A percentile compares a stretch with the other conserved stretches of the same genome.
Conservation (phyloP, 305 asterid species). For the Solanum chacoense region DNA sequence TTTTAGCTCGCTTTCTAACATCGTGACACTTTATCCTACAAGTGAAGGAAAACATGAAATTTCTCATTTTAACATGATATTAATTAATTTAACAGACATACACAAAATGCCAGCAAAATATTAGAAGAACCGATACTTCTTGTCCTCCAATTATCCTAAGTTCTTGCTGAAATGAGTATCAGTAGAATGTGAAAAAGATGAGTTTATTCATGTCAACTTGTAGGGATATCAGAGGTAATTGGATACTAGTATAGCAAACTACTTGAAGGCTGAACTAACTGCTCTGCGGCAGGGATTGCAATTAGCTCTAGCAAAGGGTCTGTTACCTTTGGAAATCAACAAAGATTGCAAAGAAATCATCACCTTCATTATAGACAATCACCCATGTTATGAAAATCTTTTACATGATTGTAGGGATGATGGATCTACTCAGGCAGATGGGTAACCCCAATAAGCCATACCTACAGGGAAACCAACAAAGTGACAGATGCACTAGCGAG, state of each 20-base stretch:
- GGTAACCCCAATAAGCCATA: not conserved
- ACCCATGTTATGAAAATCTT: not conserved
- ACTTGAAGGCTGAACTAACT: not conserved
- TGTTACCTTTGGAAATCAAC: not conserved
- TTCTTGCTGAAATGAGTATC: not conserved
- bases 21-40: not conserved
- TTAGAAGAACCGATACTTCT: not conserved
- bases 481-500: not conserved
- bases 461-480: not conserved
- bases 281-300: not conserved
- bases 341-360: not conserved
- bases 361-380: not conserved
- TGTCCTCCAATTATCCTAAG: not conserved
- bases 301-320: not conserved
- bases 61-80: not conserved
- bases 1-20: not conserved
- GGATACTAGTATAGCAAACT: not conserved
- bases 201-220: not conserved
- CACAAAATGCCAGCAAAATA: not conserved
- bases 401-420: not conserved
- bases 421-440: not conserved
- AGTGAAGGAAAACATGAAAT: not conserved
- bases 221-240: not conserved
- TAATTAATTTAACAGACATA: not conserved
- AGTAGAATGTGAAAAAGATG: not conserved